A percentile compares a stretch with the other conserved stretches of the same genome.
These are phyloP conservation scores for Pythium rhizo-oryzae DNA, from an alignment of 352 stramenopile genomes.

Conservation along the genomic window DNA sequence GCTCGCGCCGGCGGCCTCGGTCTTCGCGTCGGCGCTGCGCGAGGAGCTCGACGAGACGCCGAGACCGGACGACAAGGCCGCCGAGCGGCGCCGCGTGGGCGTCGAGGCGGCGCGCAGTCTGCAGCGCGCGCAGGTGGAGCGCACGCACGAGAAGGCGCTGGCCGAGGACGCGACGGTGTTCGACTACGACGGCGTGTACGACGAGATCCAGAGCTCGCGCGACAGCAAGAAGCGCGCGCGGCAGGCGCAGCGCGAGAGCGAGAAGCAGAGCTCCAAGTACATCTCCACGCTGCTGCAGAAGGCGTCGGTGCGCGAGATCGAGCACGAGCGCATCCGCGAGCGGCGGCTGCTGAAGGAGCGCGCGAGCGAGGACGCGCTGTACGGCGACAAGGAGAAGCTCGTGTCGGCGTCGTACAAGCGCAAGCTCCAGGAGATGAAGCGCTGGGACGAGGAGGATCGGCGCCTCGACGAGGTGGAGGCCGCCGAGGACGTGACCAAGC, in stretches of 20 bases:
- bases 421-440: conserved; percentile 89
- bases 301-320: conserved; percentile 89
- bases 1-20: conserved; percentile 20
- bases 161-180: conserved; percentile 86
- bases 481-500: conserved; percentile 76
- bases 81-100: conserved; percentile 35
- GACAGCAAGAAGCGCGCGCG: conserved; percentile 40
- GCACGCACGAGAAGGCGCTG: conserved; percentile 54
- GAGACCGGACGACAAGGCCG: conserved; percentile 11
- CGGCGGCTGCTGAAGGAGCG: conserved; percentile 84
- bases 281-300: conserved; percentile 90
- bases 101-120: conserved; percentile 57
- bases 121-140: conserved; percentile 53
- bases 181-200: conserved; percentile 92
- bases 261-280: conserved; percentile 87
- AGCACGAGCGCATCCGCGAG: conserved; percentile 90
- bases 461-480: conserved; percentile 67
- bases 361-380: conserved; percentile 78
- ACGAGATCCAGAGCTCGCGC: conserved; percentile 69
- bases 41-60: neutral
- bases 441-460: conserved; percentile 85
- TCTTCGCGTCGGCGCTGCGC: conserved; percentile 9
- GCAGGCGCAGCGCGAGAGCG: conserved; percentile 51
- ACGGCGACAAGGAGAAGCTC: conserved; percentile 90
- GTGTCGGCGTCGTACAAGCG: conserved; percentile 92